A percentile compares a stretch with the other conserved stretches of the same genome.
These are phyloP conservation scores for Exophiala alcalophila DNA, from an alignment of 2,329 filamentous ascomycete species.

Conservation along the genomic window DNA sequence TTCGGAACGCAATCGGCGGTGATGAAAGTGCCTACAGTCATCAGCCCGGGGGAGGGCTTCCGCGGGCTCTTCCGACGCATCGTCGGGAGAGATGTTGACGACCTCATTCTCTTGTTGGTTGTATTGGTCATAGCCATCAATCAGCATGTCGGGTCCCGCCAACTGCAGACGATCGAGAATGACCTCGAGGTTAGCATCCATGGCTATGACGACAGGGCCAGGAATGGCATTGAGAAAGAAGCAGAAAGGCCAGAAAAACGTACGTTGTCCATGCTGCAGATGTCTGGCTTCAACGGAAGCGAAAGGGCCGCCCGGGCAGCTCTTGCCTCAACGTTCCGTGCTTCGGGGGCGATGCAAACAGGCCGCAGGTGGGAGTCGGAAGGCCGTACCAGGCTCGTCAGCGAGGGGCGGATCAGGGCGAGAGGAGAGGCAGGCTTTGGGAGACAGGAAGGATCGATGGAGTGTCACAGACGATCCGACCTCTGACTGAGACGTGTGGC, in stretches of 20 bases:
- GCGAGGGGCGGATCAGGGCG: slow-evolving; percentile 2
- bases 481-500: no score
- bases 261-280: slow-evolving; percentile 46
- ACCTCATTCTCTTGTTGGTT: slow-evolving; percentile 62
- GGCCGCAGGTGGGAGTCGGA: slow-evolving; percentile 3
- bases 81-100: slow-evolving; percentile 60
- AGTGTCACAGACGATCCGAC: neutral
- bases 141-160: slow-evolving; percentile 59
- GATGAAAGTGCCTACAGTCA: slow-evolving; percentile 48
- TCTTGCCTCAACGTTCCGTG: slow-evolving; percentile 22
- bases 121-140: slow-evolving; percentile 56
- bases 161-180: slow-evolving; percentile 42
- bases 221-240: slow-evolving; percentile 13
- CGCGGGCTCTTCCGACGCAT: slow-evolving; percentile 56
- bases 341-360: slow-evolving; percentile 4
- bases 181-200: slow-evolving; percentile 33
- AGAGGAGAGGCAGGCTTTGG: neutral
- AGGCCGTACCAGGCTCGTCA: slow-evolving; percentile 12
- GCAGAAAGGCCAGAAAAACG: slow-evolving; percentile 29
- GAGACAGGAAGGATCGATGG: neutral
- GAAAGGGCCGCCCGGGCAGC: slow-evolving; percentile 10
- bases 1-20: slow-evolving; percentile 5
- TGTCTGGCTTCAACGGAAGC: slow-evolving; percentile 3
- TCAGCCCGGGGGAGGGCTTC: slow-evolving; percentile 55
- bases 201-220: slow-evolving; percentile 4